Evolutionary conservation across 2,329 filamentous ascomycete genomes (phyloP), one percentile per base, ranked within the genome.

Genomic region (Xylaria sp.): DNA sequence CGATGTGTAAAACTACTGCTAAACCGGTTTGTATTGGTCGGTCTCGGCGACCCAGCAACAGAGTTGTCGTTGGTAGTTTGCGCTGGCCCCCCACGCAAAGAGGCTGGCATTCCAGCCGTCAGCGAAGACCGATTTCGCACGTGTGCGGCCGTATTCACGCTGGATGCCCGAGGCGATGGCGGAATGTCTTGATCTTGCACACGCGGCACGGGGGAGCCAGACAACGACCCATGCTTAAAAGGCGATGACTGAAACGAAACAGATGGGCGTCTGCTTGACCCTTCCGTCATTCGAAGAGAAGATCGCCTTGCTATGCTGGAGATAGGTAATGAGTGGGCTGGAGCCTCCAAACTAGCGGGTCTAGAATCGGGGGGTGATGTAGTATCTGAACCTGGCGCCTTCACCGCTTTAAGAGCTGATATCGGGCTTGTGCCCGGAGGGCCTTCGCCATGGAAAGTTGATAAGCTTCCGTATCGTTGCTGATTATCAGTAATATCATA

Each of bases 171-270:
- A 2, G 88, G 86, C 3, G 89, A 90, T 38, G 85, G 82, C 15
- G 88, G 85, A 1, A 83, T 77, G 58, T 88, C 87, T 15, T 81
- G 78, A 13, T 88, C 86, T 2, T 80, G 77, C 6, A 83, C 78
- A 36, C 85, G 82, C 33, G 82, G 82, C n/a, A 85, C 78, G 0
- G 94, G 95, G 4, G 94, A 97, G 4, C 92, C 93, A 2, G 94
- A 97, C n/a, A 98, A 84, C 1, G 95, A 97, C 11, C 95, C 95
- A 15, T 94, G 93, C 80, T 99, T 99, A 84, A 99, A 99, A 0
- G 95, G 94, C 9, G 76, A 77, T 36, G 74, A 74, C 74, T 97
- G 93, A 75, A 97, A 97, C 0, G 93, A 97, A 26, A 97, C 88
- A 0, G 93, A 97, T 6, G 92, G 90, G 62, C 93, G 89, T 74